A percentile compares a stretch with the other conserved stretches of the same genome.
Evolutionary conservation across 2,329 filamentous ascomycete species (phyloP).

Genomic region (Lecanicillium sp.): DNA sequence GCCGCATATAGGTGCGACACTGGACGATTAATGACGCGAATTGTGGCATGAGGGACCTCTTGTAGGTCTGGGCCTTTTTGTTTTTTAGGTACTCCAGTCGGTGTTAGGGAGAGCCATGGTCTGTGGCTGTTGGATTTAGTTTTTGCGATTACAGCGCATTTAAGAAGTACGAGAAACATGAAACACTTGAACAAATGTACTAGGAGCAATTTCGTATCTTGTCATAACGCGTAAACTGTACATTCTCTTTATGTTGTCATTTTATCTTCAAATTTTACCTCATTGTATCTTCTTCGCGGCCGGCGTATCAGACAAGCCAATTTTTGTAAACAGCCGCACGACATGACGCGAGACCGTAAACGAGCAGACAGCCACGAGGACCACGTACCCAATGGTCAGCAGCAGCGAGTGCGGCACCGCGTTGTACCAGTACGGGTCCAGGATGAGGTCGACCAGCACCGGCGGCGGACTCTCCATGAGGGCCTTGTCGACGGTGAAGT

Average conservation of each 20-base stretch:
- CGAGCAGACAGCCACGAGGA: conserved; percentile 45
- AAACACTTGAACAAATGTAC: too few species aligned
- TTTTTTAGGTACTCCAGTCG: too few species aligned
- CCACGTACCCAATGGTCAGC: conserved; percentile 63
- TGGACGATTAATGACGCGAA: conserved; percentile 7
- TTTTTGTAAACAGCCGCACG: conserved; percentile 17
- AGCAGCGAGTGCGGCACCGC: conserved; percentile 70
- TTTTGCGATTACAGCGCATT: too few species aligned
- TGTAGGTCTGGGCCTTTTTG: too few species aligned
- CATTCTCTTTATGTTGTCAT: too few species aligned
- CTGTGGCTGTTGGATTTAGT: too few species aligned
- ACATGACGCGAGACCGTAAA: conserved; percentile 34
- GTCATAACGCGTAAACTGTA: too few species aligned
- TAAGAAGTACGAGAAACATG: too few species aligned
- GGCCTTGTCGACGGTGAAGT: conserved; percentile 64
- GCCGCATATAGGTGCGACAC: conserved; percentile 2
- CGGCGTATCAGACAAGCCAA: conserved; percentile 17
- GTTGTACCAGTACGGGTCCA: conserved; percentile 80
- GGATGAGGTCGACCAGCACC: conserved; percentile 71
- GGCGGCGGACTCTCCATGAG: conserved; percentile 70
- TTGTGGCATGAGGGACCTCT: conserved; percentile 2
- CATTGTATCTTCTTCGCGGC: conserved; percentile 31
- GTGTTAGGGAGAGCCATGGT: too few species aligned
- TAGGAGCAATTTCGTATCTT: too few species aligned
- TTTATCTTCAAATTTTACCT: not conserved